Conservation (phyloP, 257 asterid genomes). For the Solanum lignicaule region DNA sequence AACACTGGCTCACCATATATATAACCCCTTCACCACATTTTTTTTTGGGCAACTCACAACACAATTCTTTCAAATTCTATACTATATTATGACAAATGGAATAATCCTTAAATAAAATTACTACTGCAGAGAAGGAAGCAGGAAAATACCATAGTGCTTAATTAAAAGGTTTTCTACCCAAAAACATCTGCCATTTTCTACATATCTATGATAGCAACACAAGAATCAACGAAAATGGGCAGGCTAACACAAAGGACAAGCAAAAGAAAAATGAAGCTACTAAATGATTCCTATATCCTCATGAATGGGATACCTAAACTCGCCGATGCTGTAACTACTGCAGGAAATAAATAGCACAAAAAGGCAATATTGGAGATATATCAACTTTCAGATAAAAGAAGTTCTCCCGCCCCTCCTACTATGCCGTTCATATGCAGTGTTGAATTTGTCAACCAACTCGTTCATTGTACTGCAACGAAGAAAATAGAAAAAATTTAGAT, state of each 20-base stretch:
- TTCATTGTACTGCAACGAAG: conserved; percentile 65
- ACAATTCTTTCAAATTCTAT: neutral
- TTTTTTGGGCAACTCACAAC: neutral
- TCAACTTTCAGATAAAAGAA: conserved; percentile 36
- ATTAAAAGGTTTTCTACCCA: neutral
- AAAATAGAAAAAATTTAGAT: conserved; percentile 1
- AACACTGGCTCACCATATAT: neutral
- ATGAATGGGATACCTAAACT: neutral
- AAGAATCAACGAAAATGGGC: neutral
- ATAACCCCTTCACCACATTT: too few relatives aligned
- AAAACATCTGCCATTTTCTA: neutral
- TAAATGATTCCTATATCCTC: neutral
- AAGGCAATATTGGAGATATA: neutral
- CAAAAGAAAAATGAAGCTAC: neutral
- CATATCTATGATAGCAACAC: neutral
- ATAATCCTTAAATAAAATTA: neutral
- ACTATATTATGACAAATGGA: neutral
- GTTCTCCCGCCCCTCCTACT: conserved; percentile 79
- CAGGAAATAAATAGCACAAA: neutral
- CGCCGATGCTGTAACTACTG: neutral
- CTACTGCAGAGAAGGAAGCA: neutral
- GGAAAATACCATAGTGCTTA: neutral
- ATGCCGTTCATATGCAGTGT: conserved; percentile 79
- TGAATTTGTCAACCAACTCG: conserved; percentile 85
- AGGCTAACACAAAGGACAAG: neutral